These are phyloP conservation scores for Aspergillus conjunctus DNA, from an alignment of 495 filamentous ascomycete genomes.

Conservation along the genomic window DNA sequence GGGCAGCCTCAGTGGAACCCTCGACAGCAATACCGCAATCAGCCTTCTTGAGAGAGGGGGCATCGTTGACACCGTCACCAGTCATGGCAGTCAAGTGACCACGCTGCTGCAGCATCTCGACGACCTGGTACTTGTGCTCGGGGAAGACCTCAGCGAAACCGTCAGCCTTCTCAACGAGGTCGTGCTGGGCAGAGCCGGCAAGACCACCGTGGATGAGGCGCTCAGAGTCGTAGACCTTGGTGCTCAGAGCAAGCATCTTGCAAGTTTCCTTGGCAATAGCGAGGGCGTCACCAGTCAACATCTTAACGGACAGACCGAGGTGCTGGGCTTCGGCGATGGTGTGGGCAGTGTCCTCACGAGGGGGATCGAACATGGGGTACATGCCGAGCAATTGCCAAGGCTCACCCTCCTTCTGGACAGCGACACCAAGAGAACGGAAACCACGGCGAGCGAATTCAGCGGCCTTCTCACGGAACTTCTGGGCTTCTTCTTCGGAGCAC, in stretches of 20 bases:
- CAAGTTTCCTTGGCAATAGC: conserved; percentile 80
- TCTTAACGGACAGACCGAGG: conserved; percentile 76
- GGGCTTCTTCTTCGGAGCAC: conserved; percentile 64
- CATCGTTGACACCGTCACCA: conserved; percentile 76
- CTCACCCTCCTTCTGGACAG: conserved; percentile 66
- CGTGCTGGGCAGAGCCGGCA: conserved; percentile 70
- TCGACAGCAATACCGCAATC: conserved; percentile 79
- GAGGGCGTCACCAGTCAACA: conserved; percentile 79
- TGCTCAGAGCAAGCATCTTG: conserved; percentile 76
- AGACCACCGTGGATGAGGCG: conserved; percentile 75
- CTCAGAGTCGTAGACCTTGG: conserved; percentile 78
- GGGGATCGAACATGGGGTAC: conserved; percentile 78
- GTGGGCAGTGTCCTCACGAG: conserved; percentile 75
- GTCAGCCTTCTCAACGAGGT: conserved; percentile 74
- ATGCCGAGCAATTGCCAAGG: conserved; percentile 72
- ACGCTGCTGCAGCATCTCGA: conserved; percentile 74
- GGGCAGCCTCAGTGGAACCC: conserved; percentile 74
- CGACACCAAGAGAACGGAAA: conserved; percentile 81
- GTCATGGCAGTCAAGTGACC: conserved; percentile 76
- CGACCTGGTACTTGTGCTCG: conserved; percentile 79
- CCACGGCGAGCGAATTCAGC: conserved; percentile 75
- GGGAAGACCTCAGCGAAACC: conserved; percentile 78
- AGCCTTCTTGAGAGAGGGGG: conserved; percentile 72
- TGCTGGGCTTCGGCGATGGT: conserved; percentile 76
- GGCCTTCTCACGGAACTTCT: conserved; percentile 69